Evolutionary conservation across 176 grass and related monocot species (phyloP), one percentile per base, ranked within the genome.

Genomic region (Urochloa ruziziensis): DNA sequence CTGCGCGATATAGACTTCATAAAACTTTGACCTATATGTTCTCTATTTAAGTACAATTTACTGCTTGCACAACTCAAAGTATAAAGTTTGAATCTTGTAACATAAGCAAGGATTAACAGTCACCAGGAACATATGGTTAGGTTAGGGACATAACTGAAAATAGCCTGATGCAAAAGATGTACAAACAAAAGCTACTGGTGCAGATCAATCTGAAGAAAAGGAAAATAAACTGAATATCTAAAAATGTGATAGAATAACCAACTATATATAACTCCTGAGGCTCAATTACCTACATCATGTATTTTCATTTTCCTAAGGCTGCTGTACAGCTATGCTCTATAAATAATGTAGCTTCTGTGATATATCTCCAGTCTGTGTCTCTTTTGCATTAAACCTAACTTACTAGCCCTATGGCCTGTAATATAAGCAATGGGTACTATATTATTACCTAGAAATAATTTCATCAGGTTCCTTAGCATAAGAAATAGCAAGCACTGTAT

Each of bases 381-480:
- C 43, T 52, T 67, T 52, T 57, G 12, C 63, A 53, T 80, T 56
- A 37, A 80, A 7, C n/a, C 30, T 68, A 39, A 67, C 33, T 53
- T 80, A 53, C 23, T 66, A 28, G 62, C 9, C 60, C 11, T 34
- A 47, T 47, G 53, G 62, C 47, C 32, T 67, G 69, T 30, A 49
- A 65, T 47, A 48, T 32, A 14, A 64, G 12, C 30, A 48, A 13
- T 2, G 29, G 44, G 5, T 53, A 80, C 6, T 2, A 53, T 54
- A 74, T 23, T 70, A 83, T 85, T 89, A 92, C 94, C 94, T 97
- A 54, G 94, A 97, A 85, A 95, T 88, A 76, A 98, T 94, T 89
- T 92, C 84, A 83, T 95, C 92, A 49, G 96, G 89, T 77, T 95
- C 93, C 90, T 94, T 98, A 7, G 96, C 91, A 79, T 92, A 96